phyloP scores from a whole-genome alignment of 345 rosid species.

The Physaria fendleri region DNA sequence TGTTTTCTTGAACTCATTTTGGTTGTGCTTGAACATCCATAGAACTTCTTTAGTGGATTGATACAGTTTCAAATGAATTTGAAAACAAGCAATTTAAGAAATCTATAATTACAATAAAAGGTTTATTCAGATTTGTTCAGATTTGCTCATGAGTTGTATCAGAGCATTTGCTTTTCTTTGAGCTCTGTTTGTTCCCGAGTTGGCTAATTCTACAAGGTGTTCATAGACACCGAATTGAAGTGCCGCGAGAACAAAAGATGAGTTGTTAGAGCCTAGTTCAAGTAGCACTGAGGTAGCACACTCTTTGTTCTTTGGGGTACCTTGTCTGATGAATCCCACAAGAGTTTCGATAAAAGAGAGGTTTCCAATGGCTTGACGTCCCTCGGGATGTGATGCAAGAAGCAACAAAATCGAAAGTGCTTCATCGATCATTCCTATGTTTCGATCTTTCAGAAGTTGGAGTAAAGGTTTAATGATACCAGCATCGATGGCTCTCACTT shows the following conservation, averaged over 20 bases:
- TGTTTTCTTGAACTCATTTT: not conserved
- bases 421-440: constrained; percentile 66
- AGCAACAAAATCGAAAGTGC: constrained; percentile 63
- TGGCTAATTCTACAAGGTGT: constrained; percentile 42
- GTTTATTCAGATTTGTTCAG: constrained; percentile 49
- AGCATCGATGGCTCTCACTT: constrained; percentile 61
- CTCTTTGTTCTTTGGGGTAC: constrained; percentile 66
- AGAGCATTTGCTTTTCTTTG: constrained; percentile 77
- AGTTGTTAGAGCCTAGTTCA: constrained; percentile 53
- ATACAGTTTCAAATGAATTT: not conserved
- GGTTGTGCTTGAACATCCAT: not conserved
- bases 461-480: constrained; percentile 56
- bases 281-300: constrained; percentile 64
- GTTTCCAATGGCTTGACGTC: constrained; percentile 60
- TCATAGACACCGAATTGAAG: constrained; percentile 74
- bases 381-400: constrained; percentile 56
- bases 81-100: not conserved
- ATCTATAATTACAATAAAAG: constrained; percentile 6
- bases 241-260: constrained; percentile 54
- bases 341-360: constrained; percentile 50
- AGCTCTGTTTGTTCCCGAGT: constrained; percentile 64
- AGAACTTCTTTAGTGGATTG: too few relatives aligned
- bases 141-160: constrained; percentile 54
- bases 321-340: constrained; percentile 54
- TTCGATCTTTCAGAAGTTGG: constrained; percentile 40